phyloP scores from a whole-genome alignment of 1,284 basidiomycete genomes.

The Cerioporus squamosus region DNA sequence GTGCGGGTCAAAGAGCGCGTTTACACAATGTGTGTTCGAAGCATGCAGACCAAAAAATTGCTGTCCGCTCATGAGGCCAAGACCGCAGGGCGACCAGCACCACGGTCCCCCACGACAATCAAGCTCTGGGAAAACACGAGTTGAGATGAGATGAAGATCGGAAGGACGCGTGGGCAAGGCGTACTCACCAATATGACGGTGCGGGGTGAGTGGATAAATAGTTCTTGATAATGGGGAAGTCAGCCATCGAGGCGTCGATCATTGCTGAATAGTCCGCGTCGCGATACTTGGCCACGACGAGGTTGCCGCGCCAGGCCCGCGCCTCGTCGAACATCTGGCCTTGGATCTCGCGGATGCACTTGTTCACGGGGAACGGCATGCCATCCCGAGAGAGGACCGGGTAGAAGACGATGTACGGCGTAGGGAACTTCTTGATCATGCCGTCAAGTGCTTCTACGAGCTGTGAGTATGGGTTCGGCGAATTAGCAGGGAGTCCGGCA shows the following conservation, averaged over 20 bases:
- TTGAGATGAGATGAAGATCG: slow-evolving; percentile 2
- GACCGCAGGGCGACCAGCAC: neutral
- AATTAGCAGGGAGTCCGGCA: slow-evolving; percentile 24
- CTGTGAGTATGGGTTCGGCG: slow-evolving; percentile 40
- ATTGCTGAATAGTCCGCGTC: slow-evolving; percentile 70
- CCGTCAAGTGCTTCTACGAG: slow-evolving; percentile 74
- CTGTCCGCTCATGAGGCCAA: slow-evolving; percentile 4
- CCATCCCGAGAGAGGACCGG: slow-evolving; percentile 74
- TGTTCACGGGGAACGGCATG: slow-evolving; percentile 80
- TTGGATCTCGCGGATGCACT: slow-evolving; percentile 73
- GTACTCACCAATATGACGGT: slow-evolving; percentile 33
- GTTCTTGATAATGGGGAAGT: slow-evolving; percentile 80
- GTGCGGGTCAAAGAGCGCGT: slow-evolving; percentile 15
- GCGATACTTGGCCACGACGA: slow-evolving; percentile 75
- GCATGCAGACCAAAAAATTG: neutral
- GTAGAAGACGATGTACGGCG: slow-evolving; percentile 81
- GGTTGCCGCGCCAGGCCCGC: slow-evolving; percentile 76
- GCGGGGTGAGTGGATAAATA: slow-evolving; percentile 68
- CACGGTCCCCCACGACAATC: neutral
- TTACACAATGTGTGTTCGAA: slow-evolving; percentile 6
- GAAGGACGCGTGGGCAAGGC: neutral
- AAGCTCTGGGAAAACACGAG: neutral
- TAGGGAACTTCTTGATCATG: slow-evolving; percentile 75
- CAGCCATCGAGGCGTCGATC: slow-evolving; percentile 76
- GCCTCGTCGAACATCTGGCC: slow-evolving; percentile 60